Evolutionary conservation across 371 early-diverging fungal genomes (phyloP).

Genomic region (Funneliformis caledonium): DNA sequence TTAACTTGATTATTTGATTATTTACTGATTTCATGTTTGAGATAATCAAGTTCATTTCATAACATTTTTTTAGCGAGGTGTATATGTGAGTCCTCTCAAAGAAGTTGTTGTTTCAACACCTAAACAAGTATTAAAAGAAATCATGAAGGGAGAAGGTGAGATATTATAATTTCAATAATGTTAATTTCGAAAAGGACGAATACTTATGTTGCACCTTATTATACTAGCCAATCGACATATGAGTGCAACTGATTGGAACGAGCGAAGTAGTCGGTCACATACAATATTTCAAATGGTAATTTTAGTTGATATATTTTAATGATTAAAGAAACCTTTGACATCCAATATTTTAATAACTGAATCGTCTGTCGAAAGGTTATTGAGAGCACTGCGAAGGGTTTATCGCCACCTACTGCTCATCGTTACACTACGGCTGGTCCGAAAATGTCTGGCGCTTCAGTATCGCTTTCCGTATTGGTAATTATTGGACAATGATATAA

Average conservation of each 20-base stretch:
- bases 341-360: background rate
- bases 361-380: constrained; percentile 37
- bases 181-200: background rate
- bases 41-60: background rate
- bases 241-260: constrained; percentile 86
- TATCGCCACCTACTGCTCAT: constrained; percentile 9
- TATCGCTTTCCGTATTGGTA: constrained; percentile 74
- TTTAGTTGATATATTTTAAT: background rate
- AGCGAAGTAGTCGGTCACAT: constrained; percentile 86
- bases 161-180: background rate
- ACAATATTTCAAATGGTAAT: constrained; percentile 88
- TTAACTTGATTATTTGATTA: constrained; percentile 5
- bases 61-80: constrained; percentile 66
- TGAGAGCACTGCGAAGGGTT: constrained; percentile 40
- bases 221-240: constrained; percentile 73
- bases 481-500: background rate
- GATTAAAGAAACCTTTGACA: background rate
- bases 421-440: background rate
- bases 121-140: constrained; percentile 77
- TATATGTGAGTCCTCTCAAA: constrained; percentile 84
- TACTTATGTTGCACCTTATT: background rate
- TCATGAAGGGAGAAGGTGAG: constrained; percentile 79
- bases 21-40: background rate
- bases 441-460: constrained; percentile 54
- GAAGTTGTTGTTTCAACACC: constrained; percentile 90